A percentile compares a stretch with the other conserved stretches of the same genome.
Evolutionary conservation across 2,329 filamentous ascomycete species (phyloP).

Genomic region (Alternaria sp.): DNA sequence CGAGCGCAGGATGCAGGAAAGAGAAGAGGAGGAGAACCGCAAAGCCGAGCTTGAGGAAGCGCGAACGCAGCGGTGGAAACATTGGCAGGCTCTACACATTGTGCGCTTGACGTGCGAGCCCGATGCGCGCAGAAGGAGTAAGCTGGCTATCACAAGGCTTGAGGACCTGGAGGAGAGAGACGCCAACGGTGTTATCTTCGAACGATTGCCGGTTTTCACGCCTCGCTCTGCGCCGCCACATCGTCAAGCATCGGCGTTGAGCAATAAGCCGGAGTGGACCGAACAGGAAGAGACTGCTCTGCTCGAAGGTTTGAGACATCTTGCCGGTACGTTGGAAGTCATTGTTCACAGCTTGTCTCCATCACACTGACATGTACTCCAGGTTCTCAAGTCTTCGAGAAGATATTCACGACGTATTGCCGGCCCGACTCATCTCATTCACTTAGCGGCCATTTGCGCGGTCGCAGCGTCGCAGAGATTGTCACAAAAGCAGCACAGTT

Average conservation of each 20-base stretch:
- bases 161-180: slow-evolving; percentile 39
- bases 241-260: slow-evolving; percentile 10
- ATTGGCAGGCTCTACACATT: slow-evolving; percentile 41
- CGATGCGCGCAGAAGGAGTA: slow-evolving; percentile 12
- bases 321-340: slow-evolving; percentile 26
- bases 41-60: background rate
- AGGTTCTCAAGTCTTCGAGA: slow-evolving; percentile 36
- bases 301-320: slow-evolving; percentile 35
- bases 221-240: slow-evolving; percentile 34
- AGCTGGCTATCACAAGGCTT: slow-evolving; percentile 17
- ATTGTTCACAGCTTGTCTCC: background rate
- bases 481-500: slow-evolving; percentile 29
- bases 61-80: slow-evolving; percentile 14
- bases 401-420: slow-evolving; percentile 39
- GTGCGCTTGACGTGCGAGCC: slow-evolving; percentile 34
- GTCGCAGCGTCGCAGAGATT: slow-evolving; percentile 40
- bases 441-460: slow-evolving; percentile 26
- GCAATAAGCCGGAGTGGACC: slow-evolving; percentile 35
- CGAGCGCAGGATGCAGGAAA: slow-evolving; percentile 11
- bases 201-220: slow-evolving; percentile 48
- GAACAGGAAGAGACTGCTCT: slow-evolving; percentile 41
- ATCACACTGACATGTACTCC: background rate
- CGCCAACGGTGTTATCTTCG: slow-evolving; percentile 48
- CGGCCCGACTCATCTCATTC: slow-evolving; percentile 3
- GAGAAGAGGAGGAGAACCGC: slow-evolving; percentile 2